Conservation (phyloP, 2,329 filamentous ascomycete species). For the Xenosphaeropsis pyriputrescens region DNA sequence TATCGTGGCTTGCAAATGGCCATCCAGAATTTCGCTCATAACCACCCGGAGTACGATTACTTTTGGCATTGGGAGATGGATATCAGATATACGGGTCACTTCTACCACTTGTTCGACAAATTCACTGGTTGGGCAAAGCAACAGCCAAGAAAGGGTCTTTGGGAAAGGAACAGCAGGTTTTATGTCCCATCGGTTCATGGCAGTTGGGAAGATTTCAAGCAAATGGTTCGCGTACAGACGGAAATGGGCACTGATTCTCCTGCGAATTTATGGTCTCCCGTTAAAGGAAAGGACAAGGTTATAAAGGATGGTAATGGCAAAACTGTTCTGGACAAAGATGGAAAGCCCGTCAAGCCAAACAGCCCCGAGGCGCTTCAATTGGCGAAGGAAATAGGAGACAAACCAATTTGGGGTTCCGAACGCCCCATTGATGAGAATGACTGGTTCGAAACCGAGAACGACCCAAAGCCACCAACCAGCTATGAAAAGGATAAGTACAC, state of each 20-base stretch:
- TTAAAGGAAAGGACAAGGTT: slow-evolving; percentile 21
- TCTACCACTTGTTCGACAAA: slow-evolving; percentile 60
- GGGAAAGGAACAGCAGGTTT: slow-evolving; percentile 68
- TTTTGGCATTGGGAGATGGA: slow-evolving; percentile 98
- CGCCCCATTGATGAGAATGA: slow-evolving; percentile 54
- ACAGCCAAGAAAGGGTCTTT: slow-evolving; percentile 67
- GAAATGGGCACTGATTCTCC: slow-evolving; percentile 51
- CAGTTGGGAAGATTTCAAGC: slow-evolving; percentile 65
- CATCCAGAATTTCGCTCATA: slow-evolving; percentile 81
- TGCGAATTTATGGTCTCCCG: slow-evolving; percentile 51
- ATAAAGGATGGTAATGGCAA: slow-evolving; percentile 10
- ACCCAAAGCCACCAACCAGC: slow-evolving; percentile 54
- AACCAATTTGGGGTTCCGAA: slow-evolving; percentile 72
- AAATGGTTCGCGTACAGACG: slow-evolving; percentile 62
- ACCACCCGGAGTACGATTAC: slow-evolving; percentile 78
- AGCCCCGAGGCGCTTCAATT: slow-evolving; percentile 1
- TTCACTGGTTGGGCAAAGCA: slow-evolving; percentile 53
- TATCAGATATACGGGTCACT: slow-evolving; percentile 78
- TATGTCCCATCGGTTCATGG: slow-evolving; percentile 67
- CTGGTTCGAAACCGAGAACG: slow-evolving; percentile 58
- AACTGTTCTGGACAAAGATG: too few relatives aligned
- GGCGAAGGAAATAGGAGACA: slow-evolving; percentile 28
- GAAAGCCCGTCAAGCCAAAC: not conserved
- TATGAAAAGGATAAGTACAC: slow-evolving; percentile 68
- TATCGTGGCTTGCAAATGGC: slow-evolving; percentile 92